Base-by-base conservation (phyloP, 2,329 filamentous ascomycete genomes). In the Pseudofabraea citricarpa region DNA sequence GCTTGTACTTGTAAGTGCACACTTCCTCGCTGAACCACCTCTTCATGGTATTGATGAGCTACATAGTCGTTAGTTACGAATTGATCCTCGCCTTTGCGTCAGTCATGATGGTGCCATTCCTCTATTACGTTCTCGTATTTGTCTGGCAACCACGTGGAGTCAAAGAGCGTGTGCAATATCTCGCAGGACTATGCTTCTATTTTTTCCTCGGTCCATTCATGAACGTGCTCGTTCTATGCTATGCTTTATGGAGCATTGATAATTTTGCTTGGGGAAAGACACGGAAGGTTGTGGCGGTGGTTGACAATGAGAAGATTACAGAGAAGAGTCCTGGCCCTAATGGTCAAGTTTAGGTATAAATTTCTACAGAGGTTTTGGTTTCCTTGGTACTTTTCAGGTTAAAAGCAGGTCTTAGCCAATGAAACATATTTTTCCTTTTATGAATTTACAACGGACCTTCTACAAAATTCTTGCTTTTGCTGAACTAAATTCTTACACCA, bases 261-360 rank as follows among this genome's bases (percentile, higher is more conserved):
- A 66, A 69, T 50, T 71, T 71, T 56, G 66, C 65, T 44, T 71
- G 68, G 69, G 69, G 68, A 13, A 71, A 71, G 57, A 71, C 69
- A 9, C 32, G 45, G n/a, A 24, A 53, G 38, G 56, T 59, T 8
- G 42, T 59, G 15, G 41, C 48, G 16, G 49, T 20, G 12, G 59
- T 53, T 27, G 61, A 61, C 21, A 60, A 61, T 12, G 37, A 40
- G 22, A 31, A 36, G 13, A 5, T 22, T 36, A 36, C n/a, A n/a
- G n/a, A n/a, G n/a, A n/a, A n/a, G n/a, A n/a, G n/a, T n/a, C n/a
- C n/a, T n/a, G n/a, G n/a, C n/a, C n/a, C n/a, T n/a, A n/a, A n/a
- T n/a, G n/a, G n/a, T n/a, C n/a, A n/a, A n/a, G n/a, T n/a, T n/a
- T n/a, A n/a, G n/a, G n/a, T n/a, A n/a, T n/a, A n/a, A n/a, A n/a